phyloP scores from a whole-genome alignment of 2,329 filamentous ascomycete species.

The Leptosphaerulina australis region DNA sequence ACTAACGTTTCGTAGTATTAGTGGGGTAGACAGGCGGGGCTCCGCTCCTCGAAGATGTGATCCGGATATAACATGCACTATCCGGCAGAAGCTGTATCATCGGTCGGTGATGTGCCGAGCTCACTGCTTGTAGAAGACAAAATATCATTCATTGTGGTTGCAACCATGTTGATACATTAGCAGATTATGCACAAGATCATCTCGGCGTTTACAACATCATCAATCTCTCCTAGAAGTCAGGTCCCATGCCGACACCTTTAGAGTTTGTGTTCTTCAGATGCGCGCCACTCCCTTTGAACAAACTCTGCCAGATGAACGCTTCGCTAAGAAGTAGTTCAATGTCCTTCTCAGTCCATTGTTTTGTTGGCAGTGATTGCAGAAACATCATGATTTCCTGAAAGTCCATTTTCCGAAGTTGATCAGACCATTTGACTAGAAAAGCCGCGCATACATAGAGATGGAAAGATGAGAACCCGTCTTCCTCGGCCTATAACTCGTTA shows the following conservation, averaged over 20 bases:
- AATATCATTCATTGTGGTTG: neutral
- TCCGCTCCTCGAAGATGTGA: conserved; percentile 4
- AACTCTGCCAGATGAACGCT: conserved; percentile 97
- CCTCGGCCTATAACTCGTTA: conserved; percentile 73
- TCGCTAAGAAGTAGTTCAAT: conserved; percentile 95
- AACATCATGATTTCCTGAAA: conserved; percentile 99
- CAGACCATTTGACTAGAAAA: conserved; percentile 97
- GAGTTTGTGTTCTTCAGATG: conserved; percentile 65
- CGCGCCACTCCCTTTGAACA: conserved; percentile 92
- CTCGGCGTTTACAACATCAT: conserved; percentile 21
- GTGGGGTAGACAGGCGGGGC: conserved; percentile 17
- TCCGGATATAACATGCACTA: conserved; percentile 11
- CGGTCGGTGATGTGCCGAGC: conserved; percentile 5
- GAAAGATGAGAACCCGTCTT: conserved; percentile 97
- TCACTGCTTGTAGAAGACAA: neutral
- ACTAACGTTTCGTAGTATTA: conserved; percentile 9
- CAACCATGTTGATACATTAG: conserved; percentile 17
- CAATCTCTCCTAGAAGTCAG: conserved; percentile 34
- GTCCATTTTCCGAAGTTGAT: conserved; percentile 94
- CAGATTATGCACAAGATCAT: conserved; percentile 17
- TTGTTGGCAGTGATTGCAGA: conserved; percentile 88
- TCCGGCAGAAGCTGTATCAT: conserved; percentile 2
- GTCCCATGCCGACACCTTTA: conserved; percentile 49
- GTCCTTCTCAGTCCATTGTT: conserved; percentile 96
- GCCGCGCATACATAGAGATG: conserved; percentile 98